Conservation (phyloP, 2,329 filamentous ascomycete genomes). For the Colletotrichum sp. region DNA sequence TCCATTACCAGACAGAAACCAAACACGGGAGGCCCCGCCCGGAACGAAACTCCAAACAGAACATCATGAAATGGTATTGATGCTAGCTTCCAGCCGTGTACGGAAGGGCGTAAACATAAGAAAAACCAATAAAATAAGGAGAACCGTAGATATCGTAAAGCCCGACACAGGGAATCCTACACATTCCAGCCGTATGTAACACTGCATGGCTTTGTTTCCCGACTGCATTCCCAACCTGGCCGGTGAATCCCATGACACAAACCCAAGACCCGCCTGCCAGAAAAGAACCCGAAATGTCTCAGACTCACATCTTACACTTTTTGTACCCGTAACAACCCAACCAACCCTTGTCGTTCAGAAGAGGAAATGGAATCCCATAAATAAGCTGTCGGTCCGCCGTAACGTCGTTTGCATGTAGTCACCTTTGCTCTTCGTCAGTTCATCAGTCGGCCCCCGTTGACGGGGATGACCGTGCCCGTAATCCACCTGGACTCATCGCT, state of each 20-base stretch:
- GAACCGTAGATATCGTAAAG: background rate
- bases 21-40: background rate
- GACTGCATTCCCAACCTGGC: background rate
- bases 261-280: background rate
- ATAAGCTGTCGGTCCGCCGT: background rate
- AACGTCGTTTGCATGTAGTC: background rate
- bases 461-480: conserved; percentile 21
- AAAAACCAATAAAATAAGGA: background rate
- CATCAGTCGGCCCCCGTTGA: conserved; percentile 23
- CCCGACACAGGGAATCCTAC: background rate
- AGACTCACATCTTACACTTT: conserved; percentile 8
- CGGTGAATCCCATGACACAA: conserved; percentile 2
- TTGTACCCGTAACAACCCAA: background rate
- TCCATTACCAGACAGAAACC: background rate
- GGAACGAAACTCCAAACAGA: background rate
- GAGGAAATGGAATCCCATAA: background rate
- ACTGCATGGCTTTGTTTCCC: background rate
- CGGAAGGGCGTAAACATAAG: background rate
- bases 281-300: conserved; percentile 7
- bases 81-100: background rate
- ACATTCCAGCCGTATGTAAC: background rate
- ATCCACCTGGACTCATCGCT: conserved; percentile 24
- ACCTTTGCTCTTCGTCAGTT: background rate
- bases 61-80: background rate
- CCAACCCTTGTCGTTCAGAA: background rate